Base-by-base conservation (phyloP, 352 stramenopile genomes). In the Phytophthora citrophthora region DNA sequence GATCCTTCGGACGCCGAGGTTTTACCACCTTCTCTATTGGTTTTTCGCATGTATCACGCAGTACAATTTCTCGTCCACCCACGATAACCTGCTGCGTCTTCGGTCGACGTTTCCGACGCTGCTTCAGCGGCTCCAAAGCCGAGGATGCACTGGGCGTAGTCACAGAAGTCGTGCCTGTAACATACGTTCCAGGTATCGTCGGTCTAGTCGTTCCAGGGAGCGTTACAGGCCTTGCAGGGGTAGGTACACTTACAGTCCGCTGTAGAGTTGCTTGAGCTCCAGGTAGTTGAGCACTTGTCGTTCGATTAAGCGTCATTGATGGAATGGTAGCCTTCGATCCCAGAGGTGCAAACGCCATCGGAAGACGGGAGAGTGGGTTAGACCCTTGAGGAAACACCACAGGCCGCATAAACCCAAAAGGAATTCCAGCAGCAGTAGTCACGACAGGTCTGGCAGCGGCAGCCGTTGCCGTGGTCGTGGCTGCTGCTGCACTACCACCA, bases 11-110 rank as follows among this genome's bases (percentile, higher is more conserved):
- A 8, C 61, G 61, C 27, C 72, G 61, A 40, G 68, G 74, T 38
- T 91, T 91, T 29, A 82, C 74, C 15, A 86, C 53, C 54, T 89
- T 89, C 46, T 89, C 82, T 2, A 31, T 43, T 12, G 71, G 79
- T 46, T 83, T 87, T 47, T 91, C 82, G 44, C 82, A 91, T 18
- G 79, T 82, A 54, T 91, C 82, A 0, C 58, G 68, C 12, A 91
- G 71, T 13, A 81, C 49, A 11, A 89, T 64, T 52, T 86, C 67
- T 3, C 70, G 61, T 16, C 74, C 74, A 16, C 70, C 68, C 2
- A 84, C 72, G 4, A 91, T 50, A 39, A 88, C 36, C 27, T 86
- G 76, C 31, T 88, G 70, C 20, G 70, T 84, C 66, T 84, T 89
- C 0, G 68, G 71, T 26, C 73, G 76, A 24, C 73, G 69, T 40